Evolutionary conservation across 371 early-diverging fungal species (phyloP), one percentile per base, ranked within the genome.

Genomic region (Mortierella sp.): DNA sequence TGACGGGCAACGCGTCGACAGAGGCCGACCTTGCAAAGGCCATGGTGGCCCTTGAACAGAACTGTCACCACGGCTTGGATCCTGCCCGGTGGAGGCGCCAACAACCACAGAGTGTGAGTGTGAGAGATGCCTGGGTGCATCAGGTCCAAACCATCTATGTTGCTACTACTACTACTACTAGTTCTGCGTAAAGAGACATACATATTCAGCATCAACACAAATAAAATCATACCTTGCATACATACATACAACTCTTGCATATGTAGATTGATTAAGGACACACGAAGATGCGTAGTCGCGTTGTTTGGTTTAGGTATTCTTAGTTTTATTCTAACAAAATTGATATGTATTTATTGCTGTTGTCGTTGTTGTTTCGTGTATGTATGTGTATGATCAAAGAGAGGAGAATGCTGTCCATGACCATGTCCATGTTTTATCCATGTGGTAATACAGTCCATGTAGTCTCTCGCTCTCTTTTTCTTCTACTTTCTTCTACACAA

Each of bases 61-160:
- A 55, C 61, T 79, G 80, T 45, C 65, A 50, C 29, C 64, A 63
- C 45, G 81, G 69, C 0, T 70, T 80, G 77, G 71, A 80, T 64
- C 41, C 41, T 13, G 31, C 10, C 16, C 63, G 47, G 5, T 79
- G 79, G 79, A 55, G 31, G 47, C 68, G 40, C 6, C 53, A 26
- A 22, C 5, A 1, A 16, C 8, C 14, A 16, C 53, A 44, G 9
- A 19, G 39, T 13, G 11, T 10, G 13, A 11, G 16, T 43, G 58
- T 16, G 19, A 40, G 29, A 3, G 39, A 22, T 34, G 22, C 43
- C 13, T 39, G 69, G 29, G 19, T 53, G 3, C 24, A 24, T 10
- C 44, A 45, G 22, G 73, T 72, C 29, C 50, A 43, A 37, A 43
- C 61, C n/a, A 53, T 70, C 43, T 31, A 26, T 9, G 41, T 22